phyloP scores from a whole-genome alignment of 805 yeast species.

The Ogataea dorogensis region DNA sequence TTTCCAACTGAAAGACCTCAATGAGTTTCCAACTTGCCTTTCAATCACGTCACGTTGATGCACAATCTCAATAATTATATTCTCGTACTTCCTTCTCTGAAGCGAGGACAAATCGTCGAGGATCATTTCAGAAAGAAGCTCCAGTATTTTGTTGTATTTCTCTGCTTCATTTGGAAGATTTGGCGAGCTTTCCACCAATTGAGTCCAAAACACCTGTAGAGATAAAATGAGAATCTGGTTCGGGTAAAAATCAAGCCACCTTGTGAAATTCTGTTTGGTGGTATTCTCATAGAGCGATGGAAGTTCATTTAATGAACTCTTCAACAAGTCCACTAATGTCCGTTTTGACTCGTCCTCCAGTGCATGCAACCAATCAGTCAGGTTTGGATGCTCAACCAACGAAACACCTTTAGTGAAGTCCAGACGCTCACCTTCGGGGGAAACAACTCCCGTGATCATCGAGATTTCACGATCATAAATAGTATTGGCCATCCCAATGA shows the following conservation, averaged over 20 bases:
- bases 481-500: conserved; percentile 56
- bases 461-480: conserved; percentile 28
- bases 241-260: conserved; percentile 44
- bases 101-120: conserved; percentile 28
- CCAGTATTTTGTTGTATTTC: conserved; percentile 6
- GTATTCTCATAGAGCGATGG: conserved; percentile 7
- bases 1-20: conserved; percentile 43
- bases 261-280: conserved; percentile 18
- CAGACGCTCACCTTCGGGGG: conserved; percentile 67
- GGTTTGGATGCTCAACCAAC: conserved; percentile 38
- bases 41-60: conserved; percentile 50
- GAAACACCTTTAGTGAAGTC: conserved; percentile 43
- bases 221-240: conserved; percentile 57
- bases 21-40: not conserved
- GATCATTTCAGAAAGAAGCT: conserved; percentile 34
- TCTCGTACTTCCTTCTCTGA: conserved; percentile 49
- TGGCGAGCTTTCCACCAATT: conserved; percentile 31
- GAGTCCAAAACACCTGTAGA: conserved; percentile 58
- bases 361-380: conserved; percentile 60
- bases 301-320: conserved; percentile 33
- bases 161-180: conserved; percentile 18
- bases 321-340: conserved; percentile 43
- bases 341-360: conserved; percentile 54
- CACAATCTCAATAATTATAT: conserved; percentile 63
- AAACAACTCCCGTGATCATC: conserved; percentile 42